phyloP scores from a whole-genome alignment of 352 stramenopile genomes.

The Elongisporangium prolatum region DNA sequence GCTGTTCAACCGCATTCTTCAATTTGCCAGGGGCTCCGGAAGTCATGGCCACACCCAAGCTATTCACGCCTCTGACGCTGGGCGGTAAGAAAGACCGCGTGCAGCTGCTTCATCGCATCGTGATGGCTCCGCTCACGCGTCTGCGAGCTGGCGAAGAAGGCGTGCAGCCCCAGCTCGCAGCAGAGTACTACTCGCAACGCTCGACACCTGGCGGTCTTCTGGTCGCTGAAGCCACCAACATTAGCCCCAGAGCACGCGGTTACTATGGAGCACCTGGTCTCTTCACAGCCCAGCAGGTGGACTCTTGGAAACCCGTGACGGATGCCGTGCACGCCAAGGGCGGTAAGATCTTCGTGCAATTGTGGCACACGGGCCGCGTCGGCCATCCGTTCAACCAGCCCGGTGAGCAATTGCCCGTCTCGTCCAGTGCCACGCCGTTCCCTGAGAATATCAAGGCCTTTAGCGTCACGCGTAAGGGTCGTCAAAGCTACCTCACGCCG shows the following conservation, averaged over 20 bases:
- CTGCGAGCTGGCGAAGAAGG: slow-evolving; percentile 25
- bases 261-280: slow-evolving; percentile 50
- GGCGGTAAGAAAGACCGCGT: slow-evolving; percentile 31
- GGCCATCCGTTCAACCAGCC: slow-evolving; percentile 58
- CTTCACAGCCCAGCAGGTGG: slow-evolving; percentile 36
- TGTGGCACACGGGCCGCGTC: slow-evolving; percentile 82
- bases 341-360: slow-evolving; percentile 74
- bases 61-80: slow-evolving; percentile 41
- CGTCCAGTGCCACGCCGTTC: slow-evolving; percentile 23
- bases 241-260: slow-evolving; percentile 27
- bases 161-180: slow-evolving; percentile 30
- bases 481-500: too few species aligned
- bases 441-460: not conserved
- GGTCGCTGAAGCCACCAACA: slow-evolving; percentile 57
- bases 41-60: slow-evolving; percentile 26
- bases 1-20: too few species aligned
- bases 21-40: too few species aligned
- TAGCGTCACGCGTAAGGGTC: slow-evolving; percentile 23
- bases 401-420: slow-evolving; percentile 40
- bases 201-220: slow-evolving; percentile 50
- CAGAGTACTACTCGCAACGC: slow-evolving; percentile 63
- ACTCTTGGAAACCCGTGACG: slow-evolving; percentile 52
- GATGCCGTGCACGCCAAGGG: slow-evolving; percentile 69
- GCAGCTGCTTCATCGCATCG: slow-evolving; percentile 43
- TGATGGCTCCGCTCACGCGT: slow-evolving; percentile 64